Conservation (phyloP, 2,329 filamentous ascomycete genomes). For the Pseudogymnoascus destructans region DNA sequence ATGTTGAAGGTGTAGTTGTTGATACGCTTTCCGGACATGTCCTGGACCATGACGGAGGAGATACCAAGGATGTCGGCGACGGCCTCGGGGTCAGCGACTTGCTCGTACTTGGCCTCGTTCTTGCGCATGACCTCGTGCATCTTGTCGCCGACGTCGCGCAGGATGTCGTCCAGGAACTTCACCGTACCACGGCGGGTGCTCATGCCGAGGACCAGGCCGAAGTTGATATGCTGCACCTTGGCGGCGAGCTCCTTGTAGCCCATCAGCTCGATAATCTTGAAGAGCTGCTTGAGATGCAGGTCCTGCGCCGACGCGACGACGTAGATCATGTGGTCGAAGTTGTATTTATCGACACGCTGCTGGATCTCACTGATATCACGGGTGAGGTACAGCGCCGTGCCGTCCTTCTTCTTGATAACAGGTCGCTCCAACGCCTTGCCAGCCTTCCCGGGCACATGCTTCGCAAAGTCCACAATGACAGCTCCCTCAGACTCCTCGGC, state of each 20-base stretch:
- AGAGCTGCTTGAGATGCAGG: slow-evolving; percentile 59
- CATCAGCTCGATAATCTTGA: slow-evolving; percentile 64
- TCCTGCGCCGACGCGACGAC: slow-evolving; percentile 63
- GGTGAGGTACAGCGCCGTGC: slow-evolving; percentile 65
- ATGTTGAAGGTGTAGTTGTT: slow-evolving; percentile 64
- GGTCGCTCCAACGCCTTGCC: slow-evolving; percentile 59
- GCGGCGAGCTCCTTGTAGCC: slow-evolving; percentile 53
- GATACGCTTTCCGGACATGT: slow-evolving; percentile 84
- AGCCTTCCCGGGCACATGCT: slow-evolving; percentile 51
- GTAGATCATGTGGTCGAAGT: slow-evolving; percentile 71
- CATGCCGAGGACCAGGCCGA: slow-evolving; percentile 59
- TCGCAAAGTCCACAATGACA: slow-evolving; percentile 57
- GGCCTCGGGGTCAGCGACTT: slow-evolving; percentile 70
- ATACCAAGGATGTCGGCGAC: slow-evolving; percentile 85
- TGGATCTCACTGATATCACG: slow-evolving; percentile 65
- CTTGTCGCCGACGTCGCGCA: slow-evolving; percentile 71
- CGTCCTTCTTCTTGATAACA: slow-evolving; percentile 59
- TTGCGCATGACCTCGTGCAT: slow-evolving; percentile 97
- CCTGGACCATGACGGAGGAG: slow-evolving; percentile 92
- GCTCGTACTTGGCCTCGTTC: slow-evolving; percentile 80
- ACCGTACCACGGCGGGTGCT: slow-evolving; percentile 60
- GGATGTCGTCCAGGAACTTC: slow-evolving; percentile 59
- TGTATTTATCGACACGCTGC: slow-evolving; percentile 47
- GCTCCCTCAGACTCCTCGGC: slow-evolving; percentile 60
- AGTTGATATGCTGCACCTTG: slow-evolving; percentile 63